A percentile compares a stretch with the other conserved stretches of the same genome.
Conservation (phyloP, 805 yeast genomes). For the Barnettozyma vustinii region DNA sequence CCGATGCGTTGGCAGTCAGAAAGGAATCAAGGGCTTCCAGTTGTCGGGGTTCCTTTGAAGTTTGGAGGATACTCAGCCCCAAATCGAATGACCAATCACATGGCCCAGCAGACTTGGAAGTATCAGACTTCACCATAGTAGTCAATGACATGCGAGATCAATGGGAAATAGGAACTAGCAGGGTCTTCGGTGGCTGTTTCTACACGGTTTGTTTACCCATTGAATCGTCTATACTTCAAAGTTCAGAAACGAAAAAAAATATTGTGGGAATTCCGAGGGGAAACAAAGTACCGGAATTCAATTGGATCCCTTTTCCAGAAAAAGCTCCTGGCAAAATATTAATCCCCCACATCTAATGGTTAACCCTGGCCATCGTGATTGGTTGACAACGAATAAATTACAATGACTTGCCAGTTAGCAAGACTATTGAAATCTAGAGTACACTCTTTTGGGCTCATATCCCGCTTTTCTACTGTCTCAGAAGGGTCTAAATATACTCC, state of each 20-base stretch:
- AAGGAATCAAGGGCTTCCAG: conserved; percentile 16
- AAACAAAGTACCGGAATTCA: not conserved
- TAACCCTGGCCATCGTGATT: no score
- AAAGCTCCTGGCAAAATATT: no score
- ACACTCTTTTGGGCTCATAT: not conserved
- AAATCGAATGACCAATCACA: conserved; percentile 22
- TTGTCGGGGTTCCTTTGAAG: conserved; percentile 13
- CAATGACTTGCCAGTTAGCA: not conserved
- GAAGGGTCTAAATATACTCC: conserved; percentile 34
- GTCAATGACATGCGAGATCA: not conserved
- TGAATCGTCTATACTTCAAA: not conserved
- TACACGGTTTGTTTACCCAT: not conserved
- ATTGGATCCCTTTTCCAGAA: no score
- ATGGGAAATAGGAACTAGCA: not conserved
- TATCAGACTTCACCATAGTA: not conserved
- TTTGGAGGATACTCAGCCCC: conserved; percentile 18
- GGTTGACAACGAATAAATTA: not conserved
- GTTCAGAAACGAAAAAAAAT: not conserved
- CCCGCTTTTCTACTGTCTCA: conserved; percentile 5
- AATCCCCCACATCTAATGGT: no score
- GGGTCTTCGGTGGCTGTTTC: not conserved
- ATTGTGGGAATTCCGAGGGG: not conserved
- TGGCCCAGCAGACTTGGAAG: not conserved
- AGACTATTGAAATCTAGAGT: no score
- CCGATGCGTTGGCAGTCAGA: conserved; percentile 9